Evolutionary conservation across 2,329 filamentous ascomycete genomes (phyloP), one percentile per base, ranked within the genome.

Genomic region (Madurella mycetomatis): DNA sequence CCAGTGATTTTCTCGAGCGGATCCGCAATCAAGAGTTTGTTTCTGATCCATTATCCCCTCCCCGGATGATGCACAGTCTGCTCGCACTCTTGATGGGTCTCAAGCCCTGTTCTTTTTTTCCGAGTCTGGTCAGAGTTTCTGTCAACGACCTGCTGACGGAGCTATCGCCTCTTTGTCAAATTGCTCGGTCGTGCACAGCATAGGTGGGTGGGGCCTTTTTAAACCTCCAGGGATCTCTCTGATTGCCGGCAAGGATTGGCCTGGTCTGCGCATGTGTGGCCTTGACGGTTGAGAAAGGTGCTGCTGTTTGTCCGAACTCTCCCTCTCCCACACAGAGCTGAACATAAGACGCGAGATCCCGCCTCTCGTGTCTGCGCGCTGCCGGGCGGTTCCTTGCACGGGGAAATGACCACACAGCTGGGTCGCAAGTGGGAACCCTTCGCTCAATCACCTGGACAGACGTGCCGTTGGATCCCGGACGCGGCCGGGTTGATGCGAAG

Each of bases 201-300:
- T 53, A 49, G 41, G 55, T 40, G 43, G 53, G 60, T 62, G 60
- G 60, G 48, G 53, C 44, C 45, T 15, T 49, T 34, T 32, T 48
- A 32, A 50, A 53, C 44, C 18, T 31, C 39, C 57, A 55, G 56
- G 59, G 57, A 53, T 52, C 41, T 41, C 54, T 47, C 53, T 53
- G 56, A 60, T 58, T 61, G 61, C 59, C 57, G 53, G 42, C 52
- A 47, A 55, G 57, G 58, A 50, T n/a, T 41, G 16, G 45, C 49
- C 56, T 46, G 16, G 49, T 49, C 53, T 49, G 52, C 58, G 51
- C 52, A 53, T 56, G 51, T 47, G 44, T 40, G 54, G 50, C 48
- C 45, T 42, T 41, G 41, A 47, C 41, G 49, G 31, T 30, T n/a
- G 25, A 39, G 43, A 19, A 40, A 42, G 30, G 16, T 49, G 31